These are phyloP conservation scores for Cladosporium sp. DNA, from an alignment of 2,329 filamentous ascomycete genomes.

Conservation along the genomic window DNA sequence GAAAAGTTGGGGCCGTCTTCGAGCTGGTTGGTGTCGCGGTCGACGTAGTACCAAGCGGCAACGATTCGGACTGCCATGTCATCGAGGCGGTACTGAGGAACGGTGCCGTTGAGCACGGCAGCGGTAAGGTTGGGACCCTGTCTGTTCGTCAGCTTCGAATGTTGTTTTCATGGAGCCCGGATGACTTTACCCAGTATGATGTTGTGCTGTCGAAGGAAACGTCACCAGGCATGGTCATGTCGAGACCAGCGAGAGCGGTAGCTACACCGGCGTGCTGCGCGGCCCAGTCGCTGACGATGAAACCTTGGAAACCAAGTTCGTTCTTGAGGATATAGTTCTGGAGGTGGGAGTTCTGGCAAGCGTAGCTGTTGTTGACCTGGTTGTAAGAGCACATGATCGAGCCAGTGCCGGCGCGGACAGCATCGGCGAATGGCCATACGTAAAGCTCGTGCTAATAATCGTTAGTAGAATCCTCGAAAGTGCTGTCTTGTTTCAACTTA, in stretches of 20 bases:
- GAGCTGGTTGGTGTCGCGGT: conserved; percentile 53
- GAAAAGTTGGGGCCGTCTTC: conserved; percentile 73
- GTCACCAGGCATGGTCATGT: conserved; percentile 90
- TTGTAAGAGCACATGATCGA: conserved; percentile 67
- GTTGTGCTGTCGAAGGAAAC: conserved; percentile 73
- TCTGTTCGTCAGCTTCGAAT: background rate
- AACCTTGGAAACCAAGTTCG: conserved; percentile 79
- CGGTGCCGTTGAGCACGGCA: conserved; percentile 83
- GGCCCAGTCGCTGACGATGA: conserved; percentile 71
- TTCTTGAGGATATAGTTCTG: conserved; percentile 76
- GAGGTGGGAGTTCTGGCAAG: conserved; percentile 75
- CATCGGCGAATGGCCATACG: conserved; percentile 52
- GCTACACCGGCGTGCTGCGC: conserved; percentile 71
- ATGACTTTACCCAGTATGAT: conserved; percentile 40
- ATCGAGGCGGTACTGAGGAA: conserved; percentile 82
- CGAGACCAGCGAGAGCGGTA: conserved; percentile 70
- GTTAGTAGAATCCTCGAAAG: conserved; percentile 34
- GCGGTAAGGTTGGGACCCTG: conserved; percentile 79
- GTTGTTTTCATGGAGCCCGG: background rate
- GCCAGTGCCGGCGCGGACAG: conserved; percentile 53
- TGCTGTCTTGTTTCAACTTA: conserved; percentile 32
- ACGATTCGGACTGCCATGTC: conserved; percentile 88
- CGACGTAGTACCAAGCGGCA: conserved; percentile 66
- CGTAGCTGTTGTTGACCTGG: conserved; percentile 75
- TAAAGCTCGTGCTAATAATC: conserved; percentile 52